Evolutionary conservation across 2,329 filamentous ascomycete species (phyloP), one percentile per base, ranked within the genome.

Genomic region (Aspergillus intermedius): DNA sequence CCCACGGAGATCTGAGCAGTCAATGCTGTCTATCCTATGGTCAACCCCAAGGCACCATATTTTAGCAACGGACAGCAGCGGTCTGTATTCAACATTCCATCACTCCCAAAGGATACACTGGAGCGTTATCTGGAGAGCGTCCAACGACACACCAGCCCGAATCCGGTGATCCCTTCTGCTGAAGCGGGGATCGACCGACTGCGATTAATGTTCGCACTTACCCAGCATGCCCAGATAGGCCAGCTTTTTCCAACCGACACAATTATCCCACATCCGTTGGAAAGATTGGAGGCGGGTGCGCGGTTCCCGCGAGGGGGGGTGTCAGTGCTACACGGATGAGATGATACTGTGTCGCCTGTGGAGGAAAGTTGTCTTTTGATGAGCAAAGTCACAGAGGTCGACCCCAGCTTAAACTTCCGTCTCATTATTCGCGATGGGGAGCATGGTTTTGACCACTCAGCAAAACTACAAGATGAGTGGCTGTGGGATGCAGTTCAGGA

Each of bases 311-410:
- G 53, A 0, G 65, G 63, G 12, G 64, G 63, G 0, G 56, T 65
- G 28, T 60, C 54, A 42, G 52, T 72, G n/a, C 32, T 68, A 13
- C 68, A 71, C 42, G 68, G 68, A 2, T 49, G 47, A 10, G 55
- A 62, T 15, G 35, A 39, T 39, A 39, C n/a, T n/a, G 17, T n/a
- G 35, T n/a, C 5, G n/a, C 35, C 35, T 39, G n/a, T 39, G 10
- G 35, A 39, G 17, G 6, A 19, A 7, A 39, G 35, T 19, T 39
- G 17, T 10, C 3, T 3, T 17, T 17, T 39, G 17, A 39, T 17
- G 35, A 5, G 10, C 3, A 39, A 39, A n/a, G n/a, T 39, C n/a
- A n/a, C 17, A 6, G 35, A 39, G 2, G n/a, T 39, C 6, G 13
- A 39, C 17, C 35, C 35, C 7, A 19, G 6, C 3, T 10, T 7